phyloP scores from a whole-genome alignment of 192 early-diverging fungal genomes.

The Coemansia sp. region DNA sequence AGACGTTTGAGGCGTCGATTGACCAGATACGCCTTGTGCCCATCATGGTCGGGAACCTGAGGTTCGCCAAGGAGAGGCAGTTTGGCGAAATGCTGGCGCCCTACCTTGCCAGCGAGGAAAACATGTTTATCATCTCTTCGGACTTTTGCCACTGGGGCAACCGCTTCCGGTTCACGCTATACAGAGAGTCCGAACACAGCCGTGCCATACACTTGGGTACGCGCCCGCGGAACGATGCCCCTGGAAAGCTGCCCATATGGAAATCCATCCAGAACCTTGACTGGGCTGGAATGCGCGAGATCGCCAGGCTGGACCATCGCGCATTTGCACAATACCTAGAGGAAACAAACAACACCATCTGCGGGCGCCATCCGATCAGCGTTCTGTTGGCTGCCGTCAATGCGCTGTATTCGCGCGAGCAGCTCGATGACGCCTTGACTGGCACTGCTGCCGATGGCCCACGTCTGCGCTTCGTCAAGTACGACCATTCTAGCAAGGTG shows the following conservation, averaged over 20 bases:
- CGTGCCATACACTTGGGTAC: constrained; percentile 6
- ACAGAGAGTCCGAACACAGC: constrained; percentile 30
- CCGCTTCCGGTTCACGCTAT: constrained; percentile 82
- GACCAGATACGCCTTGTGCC: constrained; percentile 76
- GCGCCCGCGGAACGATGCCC: neutral
- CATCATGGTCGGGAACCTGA: constrained; percentile 80
- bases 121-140: constrained; percentile 90
- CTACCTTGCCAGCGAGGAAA: constrained; percentile 68
- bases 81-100: constrained; percentile 75
- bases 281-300: constrained; percentile 73
- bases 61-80: constrained; percentile 57
- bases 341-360: constrained; percentile 88
- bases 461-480: constrained; percentile 72
- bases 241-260: constrained; percentile 61
- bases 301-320: constrained; percentile 62
- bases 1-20: constrained; percentile 67
- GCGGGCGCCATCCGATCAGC: constrained; percentile 88
- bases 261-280: constrained; percentile 80
- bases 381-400: constrained; percentile 74
- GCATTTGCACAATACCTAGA: constrained; percentile 72
- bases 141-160: constrained; percentile 98
- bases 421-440: neutral
- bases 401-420: constrained; percentile 18
- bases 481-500: constrained; percentile 78
- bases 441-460: constrained; percentile 13